These are phyloP conservation scores for Zygotorulaspora sp. DNA, from an alignment of 805 yeast genomes.

Conservation along the genomic window DNA sequence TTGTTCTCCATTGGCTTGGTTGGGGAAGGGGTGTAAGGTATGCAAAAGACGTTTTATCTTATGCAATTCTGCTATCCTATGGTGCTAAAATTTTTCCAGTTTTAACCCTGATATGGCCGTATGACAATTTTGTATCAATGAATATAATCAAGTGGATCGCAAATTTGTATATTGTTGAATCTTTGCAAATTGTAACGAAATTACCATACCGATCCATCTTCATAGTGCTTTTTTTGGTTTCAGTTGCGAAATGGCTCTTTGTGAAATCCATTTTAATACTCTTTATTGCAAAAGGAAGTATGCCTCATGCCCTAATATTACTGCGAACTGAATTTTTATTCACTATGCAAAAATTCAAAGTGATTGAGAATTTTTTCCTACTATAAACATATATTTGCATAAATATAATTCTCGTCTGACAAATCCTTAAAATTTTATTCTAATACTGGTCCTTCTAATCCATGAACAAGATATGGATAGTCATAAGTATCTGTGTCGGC, in stretches of 20 bases:
- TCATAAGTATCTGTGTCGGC: slow-evolving; percentile 51
- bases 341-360: slow-evolving; percentile 11
- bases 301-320: slow-evolving; percentile 1
- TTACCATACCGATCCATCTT: slow-evolving; percentile 26
- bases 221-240: slow-evolving; percentile 16
- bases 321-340: slow-evolving; percentile 11
- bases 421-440: slow-evolving; percentile 23
- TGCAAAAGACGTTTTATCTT: slow-evolving; percentile 42
- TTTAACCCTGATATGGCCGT: slow-evolving; percentile 94
- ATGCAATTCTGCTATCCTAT: slow-evolving; percentile 70
- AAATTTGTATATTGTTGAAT: slow-evolving; percentile 60
- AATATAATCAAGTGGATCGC: slow-evolving; percentile 57
- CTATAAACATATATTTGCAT: slow-evolving; percentile 3
- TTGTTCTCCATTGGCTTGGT: slow-evolving; percentile 21
- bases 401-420: background rate
- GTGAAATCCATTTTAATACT: slow-evolving; percentile 24
- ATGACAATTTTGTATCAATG: slow-evolving; percentile 70
- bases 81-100: slow-evolving; percentile 84
- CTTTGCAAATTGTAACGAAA: slow-evolving; percentile 45
- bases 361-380: slow-evolving; percentile 9
- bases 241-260: slow-evolving; percentile 17
- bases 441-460: slow-evolving; percentile 82
- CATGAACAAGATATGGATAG: slow-evolving; percentile 66
- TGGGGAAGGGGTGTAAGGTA: slow-evolving; percentile 31
- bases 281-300: slow-evolving; percentile 20